Percentiles rank a stretch among this genome's conserved stretches.
Conservation (phyloP, 164 flowering plant genomes). For the Euptelea pleiosperma region DNA sequence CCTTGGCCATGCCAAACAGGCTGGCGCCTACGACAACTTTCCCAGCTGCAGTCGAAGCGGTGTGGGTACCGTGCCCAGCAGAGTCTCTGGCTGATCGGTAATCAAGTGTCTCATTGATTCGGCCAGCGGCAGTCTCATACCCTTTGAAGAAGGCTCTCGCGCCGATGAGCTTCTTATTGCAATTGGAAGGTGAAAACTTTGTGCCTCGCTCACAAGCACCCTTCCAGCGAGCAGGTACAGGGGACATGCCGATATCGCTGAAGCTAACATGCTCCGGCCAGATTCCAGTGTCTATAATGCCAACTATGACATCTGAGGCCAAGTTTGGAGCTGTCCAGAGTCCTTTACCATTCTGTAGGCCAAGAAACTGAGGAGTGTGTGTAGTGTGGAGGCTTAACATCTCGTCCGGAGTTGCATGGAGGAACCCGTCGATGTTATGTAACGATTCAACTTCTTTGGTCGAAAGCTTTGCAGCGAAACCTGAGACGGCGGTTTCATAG, state of each 20-base stretch:
- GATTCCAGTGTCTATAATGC: slow-evolving; percentile 73
- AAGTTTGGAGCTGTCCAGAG: slow-evolving; percentile 43
- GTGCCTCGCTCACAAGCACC: slow-evolving; percentile 60
- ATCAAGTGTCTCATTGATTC: slow-evolving; percentile 41
- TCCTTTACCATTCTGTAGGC: slow-evolving; percentile 53
- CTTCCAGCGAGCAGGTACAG: slow-evolving; percentile 60
- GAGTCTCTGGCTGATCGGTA: slow-evolving; percentile 55
- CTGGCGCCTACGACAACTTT: slow-evolving; percentile 40
- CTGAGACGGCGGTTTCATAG: slow-evolving; percentile 50
- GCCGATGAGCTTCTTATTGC: slow-evolving; percentile 61
- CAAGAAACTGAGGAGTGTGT: slow-evolving; percentile 65
- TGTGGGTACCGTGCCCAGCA: slow-evolving; percentile 81
- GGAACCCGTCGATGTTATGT: slow-evolving; percentile 43
- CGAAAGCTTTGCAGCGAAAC: slow-evolving; percentile 68
- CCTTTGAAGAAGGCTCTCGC: slow-evolving; percentile 55
- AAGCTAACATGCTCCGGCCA: slow-evolving; percentile 82
- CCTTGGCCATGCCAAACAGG: slow-evolving; percentile 57
- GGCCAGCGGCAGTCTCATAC: slow-evolving; percentile 40
- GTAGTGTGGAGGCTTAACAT: slow-evolving; percentile 63
- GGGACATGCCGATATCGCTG: slow-evolving; percentile 35
- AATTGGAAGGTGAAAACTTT: slow-evolving; percentile 38
- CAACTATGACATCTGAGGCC: slow-evolving; percentile 59
- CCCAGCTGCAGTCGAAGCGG: slow-evolving; percentile 79
- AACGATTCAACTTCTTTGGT: slow-evolving; percentile 35
- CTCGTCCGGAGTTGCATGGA: slow-evolving; percentile 52